Evolutionary conservation across 768 basidiomycete species (phyloP), one percentile per base, ranked within the genome.

Genomic region (Lactifluus subvellereus): DNA sequence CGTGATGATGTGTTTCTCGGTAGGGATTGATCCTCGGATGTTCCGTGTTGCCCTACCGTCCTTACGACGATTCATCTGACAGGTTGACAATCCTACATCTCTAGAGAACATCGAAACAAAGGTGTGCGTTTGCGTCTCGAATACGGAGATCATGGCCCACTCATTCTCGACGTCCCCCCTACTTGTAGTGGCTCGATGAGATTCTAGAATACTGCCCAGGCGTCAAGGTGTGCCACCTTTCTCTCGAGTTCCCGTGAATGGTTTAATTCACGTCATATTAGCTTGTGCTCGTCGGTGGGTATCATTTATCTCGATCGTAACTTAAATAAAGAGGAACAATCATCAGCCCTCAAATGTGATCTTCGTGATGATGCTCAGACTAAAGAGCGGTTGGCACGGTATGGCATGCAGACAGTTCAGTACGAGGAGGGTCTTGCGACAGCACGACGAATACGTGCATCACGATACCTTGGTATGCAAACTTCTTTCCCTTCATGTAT

Each of bases 31-130:
- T 52, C 9, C 35, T 40, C 37, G 16, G 27, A 42, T 32, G 35
- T 32, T 45, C 22, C 27, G 47, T 35, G 6, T 30, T 18, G 42
- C 37, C 32, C 18, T 65, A 59, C 71, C 40, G 64, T 72, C 22
- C 40, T 60, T 60, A 37, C 16, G n/a, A 1, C 13, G n/a, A 61
- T 51, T 33, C 8, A 18, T 6, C 18, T 6, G 55, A 37, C 32
- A 91, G 89, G 88, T 96, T 37, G 96, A 98, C 72, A 94, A 94
- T 67, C 96, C 95, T 9, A 83, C 84, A n/a, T 97, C 94, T 33
- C 75, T 98, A 66, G 96, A 97, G 70, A 98, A 98, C 70, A 86
- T 97, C n/a, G 94, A 96, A 72, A 80, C 85, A 22, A 98, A 96
- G 81, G 93, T 90, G 48, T 37, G 58, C 35, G 5, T 42, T 54